A percentile compares a stretch with the other conserved stretches of the same genome.
These are phyloP conservation scores for Sistotremastrum niveocremeum DNA, from an alignment of 768 basidiomycete species.

Conservation along the genomic window DNA sequence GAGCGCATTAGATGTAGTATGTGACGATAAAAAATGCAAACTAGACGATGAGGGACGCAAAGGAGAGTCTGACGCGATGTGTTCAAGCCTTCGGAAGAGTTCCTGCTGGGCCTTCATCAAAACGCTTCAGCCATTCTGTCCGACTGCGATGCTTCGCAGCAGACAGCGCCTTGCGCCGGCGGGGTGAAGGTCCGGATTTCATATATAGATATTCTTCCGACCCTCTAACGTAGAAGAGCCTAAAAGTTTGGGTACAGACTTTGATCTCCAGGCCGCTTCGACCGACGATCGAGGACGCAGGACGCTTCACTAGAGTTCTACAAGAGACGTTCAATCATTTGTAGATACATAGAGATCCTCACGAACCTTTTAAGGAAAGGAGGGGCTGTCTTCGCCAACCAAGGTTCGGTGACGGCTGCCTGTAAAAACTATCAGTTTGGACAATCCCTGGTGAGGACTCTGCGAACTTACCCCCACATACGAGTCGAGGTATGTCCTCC, in stretches of 20 bases:
- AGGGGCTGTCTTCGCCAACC: slow-evolving; percentile 28
- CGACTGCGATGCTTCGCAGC: slow-evolving; percentile 7
- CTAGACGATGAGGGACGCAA: too few species aligned
- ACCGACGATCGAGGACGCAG: slow-evolving; percentile 9
- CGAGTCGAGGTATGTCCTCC: slow-evolving; percentile 70
- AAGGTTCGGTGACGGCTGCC: slow-evolving; percentile 44
- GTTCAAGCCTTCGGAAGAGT: neutral
- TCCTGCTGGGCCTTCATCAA: neutral
- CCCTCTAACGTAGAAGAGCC: slow-evolving; percentile 62
- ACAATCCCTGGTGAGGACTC: neutral
- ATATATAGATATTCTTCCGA: slow-evolving; percentile 49
- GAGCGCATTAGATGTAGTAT: too few species aligned
- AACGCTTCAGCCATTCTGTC: slow-evolving; percentile 15
- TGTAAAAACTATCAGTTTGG: slow-evolving; percentile 13
- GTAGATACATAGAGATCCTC: neutral
- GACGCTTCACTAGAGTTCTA: slow-evolving; percentile 13
- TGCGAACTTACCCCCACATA: slow-evolving; percentile 30
- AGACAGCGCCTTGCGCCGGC: slow-evolving; percentile 24
- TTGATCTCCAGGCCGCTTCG: slow-evolving; percentile 63
- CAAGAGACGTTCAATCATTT: slow-evolving; percentile 15
- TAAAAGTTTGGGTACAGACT: slow-evolving; percentile 72
- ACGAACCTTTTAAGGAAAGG: slow-evolving; percentile 59
- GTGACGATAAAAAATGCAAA: too few species aligned
- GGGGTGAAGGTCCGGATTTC: slow-evolving; percentile 23
- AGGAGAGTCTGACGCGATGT: too few species aligned